Percentiles rank a stretch among this genome's conserved stretches.
Evolutionary conservation across 2,329 filamentous ascomycete genomes (phyloP).

Genomic region (Cercospora zeina): DNA sequence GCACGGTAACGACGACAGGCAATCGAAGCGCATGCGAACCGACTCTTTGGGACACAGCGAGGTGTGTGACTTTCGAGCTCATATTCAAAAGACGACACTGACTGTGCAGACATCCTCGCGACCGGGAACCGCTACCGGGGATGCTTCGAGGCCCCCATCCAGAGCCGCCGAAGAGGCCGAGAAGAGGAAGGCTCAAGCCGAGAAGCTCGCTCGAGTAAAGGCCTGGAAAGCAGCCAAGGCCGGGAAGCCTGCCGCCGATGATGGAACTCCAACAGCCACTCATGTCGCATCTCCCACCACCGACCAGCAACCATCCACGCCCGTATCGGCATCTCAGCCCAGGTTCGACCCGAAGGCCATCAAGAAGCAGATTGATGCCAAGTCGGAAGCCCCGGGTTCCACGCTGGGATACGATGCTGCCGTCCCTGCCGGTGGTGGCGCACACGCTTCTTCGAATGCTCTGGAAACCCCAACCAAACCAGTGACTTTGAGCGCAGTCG

Average conservation of each 20-base stretch:
- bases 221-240: constrained; percentile 52
- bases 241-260: constrained; percentile 1
- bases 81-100: constrained; percentile 8
- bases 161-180: constrained; percentile 62
- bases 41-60: constrained; percentile 19
- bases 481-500: constrained; percentile 17
- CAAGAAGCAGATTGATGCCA: constrained; percentile 69
- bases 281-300: background rate
- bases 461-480: constrained; percentile 40
- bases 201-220: constrained; percentile 66
- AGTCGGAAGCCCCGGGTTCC: constrained; percentile 51
- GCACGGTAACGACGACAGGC: constrained; percentile 51
- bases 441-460: constrained; percentile 39
- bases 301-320: constrained; percentile 13
- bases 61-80: constrained; percentile 19
- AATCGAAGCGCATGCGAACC: constrained; percentile 49
- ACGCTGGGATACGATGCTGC: constrained; percentile 58
- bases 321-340: constrained; percentile 59
- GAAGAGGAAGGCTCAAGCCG: constrained; percentile 78
- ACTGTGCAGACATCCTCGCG: constrained; percentile 28
- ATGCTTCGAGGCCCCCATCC: constrained; percentile 16
- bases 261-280: constrained; percentile 8
- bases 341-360: constrained; percentile 89
- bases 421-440: constrained; percentile 41
- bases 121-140: constrained; percentile 18